Percentiles rank a stretch among this genome's conserved stretches.
Evolutionary conservation across 2,329 filamentous ascomycete genomes (phyloP).

Genomic region (Xylariaceae sp.): DNA sequence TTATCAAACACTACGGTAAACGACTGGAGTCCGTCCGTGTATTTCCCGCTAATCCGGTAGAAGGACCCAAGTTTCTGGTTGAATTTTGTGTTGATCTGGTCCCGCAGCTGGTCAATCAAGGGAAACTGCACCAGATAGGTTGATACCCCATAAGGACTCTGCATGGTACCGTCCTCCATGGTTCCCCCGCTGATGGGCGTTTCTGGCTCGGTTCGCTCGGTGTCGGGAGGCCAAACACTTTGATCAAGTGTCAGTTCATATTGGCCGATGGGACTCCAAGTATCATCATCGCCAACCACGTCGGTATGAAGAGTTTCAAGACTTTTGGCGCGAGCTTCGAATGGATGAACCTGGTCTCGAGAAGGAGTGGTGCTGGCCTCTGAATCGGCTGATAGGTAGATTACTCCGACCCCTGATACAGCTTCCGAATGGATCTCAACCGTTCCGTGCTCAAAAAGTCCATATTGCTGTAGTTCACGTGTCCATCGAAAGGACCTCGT

Average conservation of each 20-base stretch:
- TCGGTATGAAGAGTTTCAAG: not conserved
- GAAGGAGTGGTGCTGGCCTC: not conserved
- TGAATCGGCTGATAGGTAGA: not conserved
- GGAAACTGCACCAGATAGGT: not conserved
- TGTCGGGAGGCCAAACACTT: not conserved
- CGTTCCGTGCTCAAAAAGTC: not conserved
- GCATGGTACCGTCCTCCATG: not conserved
- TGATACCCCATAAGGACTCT: not conserved
- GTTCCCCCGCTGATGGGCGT: not conserved
- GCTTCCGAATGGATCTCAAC: not conserved
- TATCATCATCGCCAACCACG: not conserved
- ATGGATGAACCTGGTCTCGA: not conserved
- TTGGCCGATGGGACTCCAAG: not conserved
- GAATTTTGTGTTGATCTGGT: not conserved
- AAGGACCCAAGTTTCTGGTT: not conserved
- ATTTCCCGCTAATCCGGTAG: not conserved
- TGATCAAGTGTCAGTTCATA: not conserved
- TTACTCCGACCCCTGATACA: not conserved
- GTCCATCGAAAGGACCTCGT: not conserved
- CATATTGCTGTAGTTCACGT: not conserved
- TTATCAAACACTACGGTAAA: not conserved
- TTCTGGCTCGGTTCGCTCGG: not conserved
- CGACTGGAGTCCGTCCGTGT: not conserved
- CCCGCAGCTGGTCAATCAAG: not conserved
- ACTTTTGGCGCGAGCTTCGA: not conserved